Base-by-base conservation (phyloP, 371 early-diverging fungal genomes). In the Rhizopus arrhizus region DNA sequence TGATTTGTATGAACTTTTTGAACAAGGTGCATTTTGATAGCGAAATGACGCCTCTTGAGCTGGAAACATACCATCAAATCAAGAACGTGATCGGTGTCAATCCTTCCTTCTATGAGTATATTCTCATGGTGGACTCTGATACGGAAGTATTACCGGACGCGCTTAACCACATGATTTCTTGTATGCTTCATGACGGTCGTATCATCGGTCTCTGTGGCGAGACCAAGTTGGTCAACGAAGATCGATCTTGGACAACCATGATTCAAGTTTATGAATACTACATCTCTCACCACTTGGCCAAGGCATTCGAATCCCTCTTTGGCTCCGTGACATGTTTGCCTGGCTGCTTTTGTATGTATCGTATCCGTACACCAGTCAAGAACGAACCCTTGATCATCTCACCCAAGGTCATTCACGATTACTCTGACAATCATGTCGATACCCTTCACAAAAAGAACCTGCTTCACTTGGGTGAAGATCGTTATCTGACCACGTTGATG, bases 251-350 rank as follows among this genome's bases (percentile, higher is more conserved):
- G 91, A 93, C 94, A 22, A 97, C 99, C 0, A 97, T 97, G 95
- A 95, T 98, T 75, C 99, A 99, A 70, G 98, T 99, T 12, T 97
- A 94, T 75, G 96, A 95, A 65, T 97, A 99, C 87, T 99, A 95
- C 75, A 99, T 98, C 62, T 95, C 97, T 34, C 99, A 99, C 83
- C 98, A 98, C 68, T 70, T 98, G 64, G 88, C 93, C 42, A 98
- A 98, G 78, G 95, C 99, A 0, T 99, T 99, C 77, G 99, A 99
- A 77, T 95, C 95, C n/a, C 85, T 99, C 54, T 99, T 99, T 80
- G 99, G 99, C 4, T 86, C 93, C 22, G 97, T 96, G 38, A 95
- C 97, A 3, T 98, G 97, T 80, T 77, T 96, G 65, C 97, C 96
- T 15, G 97, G 98, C 34, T 96, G 97, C 77, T 97, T 97, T 87